phyloP scores from a whole-genome alignment of 2,329 filamentous ascomycete species.

The Fusarium piperis region DNA sequence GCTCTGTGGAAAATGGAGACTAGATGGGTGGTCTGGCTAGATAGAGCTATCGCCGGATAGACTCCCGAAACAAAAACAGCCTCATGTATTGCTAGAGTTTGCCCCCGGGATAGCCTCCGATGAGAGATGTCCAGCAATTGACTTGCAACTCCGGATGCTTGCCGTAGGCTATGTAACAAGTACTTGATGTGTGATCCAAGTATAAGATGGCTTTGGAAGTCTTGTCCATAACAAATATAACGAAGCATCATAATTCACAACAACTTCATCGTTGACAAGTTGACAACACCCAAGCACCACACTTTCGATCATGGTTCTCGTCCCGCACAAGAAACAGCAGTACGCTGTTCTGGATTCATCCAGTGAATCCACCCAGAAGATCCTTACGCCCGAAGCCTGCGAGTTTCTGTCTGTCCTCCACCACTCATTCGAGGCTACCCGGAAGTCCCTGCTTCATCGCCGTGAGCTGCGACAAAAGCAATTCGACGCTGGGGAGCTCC shows the following conservation, averaged over 20 bases:
- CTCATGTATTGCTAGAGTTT: background rate
- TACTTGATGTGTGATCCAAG: background rate
- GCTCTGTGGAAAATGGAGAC: background rate
- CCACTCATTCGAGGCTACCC: slow-evolving; percentile 89
- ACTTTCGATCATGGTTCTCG: background rate
- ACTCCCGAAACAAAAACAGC: background rate
- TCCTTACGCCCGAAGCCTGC: slow-evolving; percentile 88
- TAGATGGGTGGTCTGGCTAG: background rate
- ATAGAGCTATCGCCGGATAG: background rate
- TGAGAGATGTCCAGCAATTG: background rate
- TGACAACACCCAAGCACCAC: background rate
- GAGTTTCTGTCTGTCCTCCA: slow-evolving; percentile 95
- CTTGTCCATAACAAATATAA: background rate
- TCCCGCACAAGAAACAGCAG: background rate
- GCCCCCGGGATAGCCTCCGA: background rate
- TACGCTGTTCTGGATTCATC: background rate
- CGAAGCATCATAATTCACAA: background rate
- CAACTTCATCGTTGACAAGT: background rate
- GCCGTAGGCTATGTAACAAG: background rate
- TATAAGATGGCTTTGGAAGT: background rate
- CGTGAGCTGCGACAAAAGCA: slow-evolving; percentile 88
- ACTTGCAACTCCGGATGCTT: background rate
- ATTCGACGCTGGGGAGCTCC: slow-evolving; percentile 87
- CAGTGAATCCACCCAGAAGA: slow-evolving; percentile 61
- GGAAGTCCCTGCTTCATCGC: slow-evolving; percentile 88